A percentile compares a stretch with the other conserved stretches of the same genome.
phyloP scores from a whole-genome alignment of 305 asterid species.

The Solanum hybrid region DNA sequence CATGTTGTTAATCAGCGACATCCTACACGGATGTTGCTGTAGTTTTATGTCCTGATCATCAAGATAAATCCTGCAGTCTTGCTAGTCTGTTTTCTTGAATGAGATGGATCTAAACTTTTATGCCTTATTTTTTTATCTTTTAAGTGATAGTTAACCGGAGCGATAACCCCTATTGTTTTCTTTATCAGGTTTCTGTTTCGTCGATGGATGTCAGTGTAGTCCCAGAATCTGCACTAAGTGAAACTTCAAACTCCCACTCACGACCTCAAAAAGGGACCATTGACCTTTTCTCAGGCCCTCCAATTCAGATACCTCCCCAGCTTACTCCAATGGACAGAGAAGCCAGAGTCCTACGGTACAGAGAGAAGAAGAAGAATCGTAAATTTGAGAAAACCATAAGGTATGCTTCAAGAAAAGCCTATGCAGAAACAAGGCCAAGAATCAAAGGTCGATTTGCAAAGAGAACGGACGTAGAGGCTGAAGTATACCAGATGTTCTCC shows the following conservation, averaged over 20 bases:
- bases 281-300: conserved; percentile 41
- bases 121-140: not conserved
- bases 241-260: conserved; percentile 32
- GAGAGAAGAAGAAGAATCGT: conserved; percentile 60
- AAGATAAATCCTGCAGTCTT: not conserved
- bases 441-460: conserved; percentile 65
- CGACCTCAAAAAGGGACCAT: conserved; percentile 51
- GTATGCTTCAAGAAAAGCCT: conserved; percentile 78
- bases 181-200: conserved; percentile 49
- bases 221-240: conserved; percentile 47
- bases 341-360: conserved; percentile 46
- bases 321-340: conserved; percentile 47
- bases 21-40: not conserved
- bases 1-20: not conserved
- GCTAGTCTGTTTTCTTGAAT: not conserved
- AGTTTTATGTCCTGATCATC: not conserved
- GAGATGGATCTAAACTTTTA: not conserved
- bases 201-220: conserved; percentile 59
- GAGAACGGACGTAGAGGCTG: conserved; percentile 29
- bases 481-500: conserved; percentile 45
- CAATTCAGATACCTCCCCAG: conserved; percentile 34
- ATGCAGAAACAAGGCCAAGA: conserved; percentile 73
- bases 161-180: not conserved
- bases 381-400: conserved; percentile 71
- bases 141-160: not conserved